These are phyloP conservation scores for Dactylonectria macrodidyma DNA, from an alignment of 2,329 filamentous ascomycete species.

Conservation along the genomic window DNA sequence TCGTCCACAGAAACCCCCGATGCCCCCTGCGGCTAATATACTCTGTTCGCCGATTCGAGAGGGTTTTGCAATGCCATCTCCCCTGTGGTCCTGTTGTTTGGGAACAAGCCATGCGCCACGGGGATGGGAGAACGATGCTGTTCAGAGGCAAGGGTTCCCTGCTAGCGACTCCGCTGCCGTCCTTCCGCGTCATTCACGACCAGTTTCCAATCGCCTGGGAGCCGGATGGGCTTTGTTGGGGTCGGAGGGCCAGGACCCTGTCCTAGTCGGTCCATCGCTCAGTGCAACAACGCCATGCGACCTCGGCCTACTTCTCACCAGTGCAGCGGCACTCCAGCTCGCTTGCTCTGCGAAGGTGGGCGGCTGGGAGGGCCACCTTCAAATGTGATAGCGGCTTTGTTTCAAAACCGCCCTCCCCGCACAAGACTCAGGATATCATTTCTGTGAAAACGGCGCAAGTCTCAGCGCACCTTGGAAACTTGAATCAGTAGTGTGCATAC, in stretches of 20 bases:
- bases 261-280: constrained; percentile 20
- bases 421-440: neutral
- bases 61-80: constrained; percentile 29
- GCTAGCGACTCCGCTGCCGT: constrained; percentile 33
- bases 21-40: neutral
- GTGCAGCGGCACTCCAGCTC: constrained; percentile 7
- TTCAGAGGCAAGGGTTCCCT: constrained; percentile 40
- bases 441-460: constrained; percentile 1
- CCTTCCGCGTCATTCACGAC: constrained; percentile 36
- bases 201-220: constrained; percentile 45
- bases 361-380: neutral
- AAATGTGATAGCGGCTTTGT: neutral
- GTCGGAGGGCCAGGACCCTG: constrained; percentile 14
- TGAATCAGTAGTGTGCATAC: neutral
- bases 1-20: constrained; percentile 6
- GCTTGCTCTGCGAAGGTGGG: neutral
- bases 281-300: constrained; percentile 29
- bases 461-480: neutral
- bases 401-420: neutral
- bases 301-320: constrained; percentile 24
- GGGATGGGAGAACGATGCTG: constrained; percentile 38
- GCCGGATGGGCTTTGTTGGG: constrained; percentile 39
- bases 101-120: constrained; percentile 32
- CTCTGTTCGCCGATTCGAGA: constrained; percentile 2
- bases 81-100: constrained; percentile 35